Base-by-base conservation (phyloP, 768 basidiomycete genomes). In the Ramaria sp. region DNA sequence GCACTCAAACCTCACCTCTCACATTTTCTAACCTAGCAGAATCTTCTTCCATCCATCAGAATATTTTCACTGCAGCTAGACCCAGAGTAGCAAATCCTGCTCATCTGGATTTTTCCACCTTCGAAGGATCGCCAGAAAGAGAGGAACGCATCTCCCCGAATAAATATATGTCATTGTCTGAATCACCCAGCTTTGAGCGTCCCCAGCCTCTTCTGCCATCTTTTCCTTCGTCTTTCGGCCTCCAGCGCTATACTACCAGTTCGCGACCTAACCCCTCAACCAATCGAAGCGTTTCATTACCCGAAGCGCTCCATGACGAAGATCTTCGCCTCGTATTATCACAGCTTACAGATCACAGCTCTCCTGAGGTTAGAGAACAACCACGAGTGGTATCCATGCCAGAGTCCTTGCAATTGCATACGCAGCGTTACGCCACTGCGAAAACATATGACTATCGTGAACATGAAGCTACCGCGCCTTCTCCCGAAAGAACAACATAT, bases 341-440 rank as follows among this genome's bases (percentile, higher is more conserved):
- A 16, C 39, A 48, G 34, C 28, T 36, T 47, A 48, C 27, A 25
- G 43, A 47, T 5, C n/a, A 24, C 16, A 36, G 12, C 27, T 8
- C 22, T 16, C 25, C 24, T 28, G 43, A 36, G 22, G 27, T 22
- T 43, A 55, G 12, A 25, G 27, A 48, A 24, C 27, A 45, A 20
- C 32, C 22, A 18, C 43, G 53, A 7, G 53, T 55, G n/a, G 53
- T 55, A 8, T 55, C 53, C 6, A 32, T 55, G 34, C 53, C 53
- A 2, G 53, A 32, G 20, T 22, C 32, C 25, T 32, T 48, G 8
- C 32, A 44, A 25, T 47, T 30, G 5, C 42, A 25, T 24, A 18
- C 20, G 32, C 48, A 37, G 16, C 13, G 32, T 34, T 24, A 1
- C 32, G 13, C 48, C 18, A 20, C 45, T 15, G 45, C 24, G 15